Conservation (phyloP, 345 rosid genomes). For the Carallia brachiata region DNA sequence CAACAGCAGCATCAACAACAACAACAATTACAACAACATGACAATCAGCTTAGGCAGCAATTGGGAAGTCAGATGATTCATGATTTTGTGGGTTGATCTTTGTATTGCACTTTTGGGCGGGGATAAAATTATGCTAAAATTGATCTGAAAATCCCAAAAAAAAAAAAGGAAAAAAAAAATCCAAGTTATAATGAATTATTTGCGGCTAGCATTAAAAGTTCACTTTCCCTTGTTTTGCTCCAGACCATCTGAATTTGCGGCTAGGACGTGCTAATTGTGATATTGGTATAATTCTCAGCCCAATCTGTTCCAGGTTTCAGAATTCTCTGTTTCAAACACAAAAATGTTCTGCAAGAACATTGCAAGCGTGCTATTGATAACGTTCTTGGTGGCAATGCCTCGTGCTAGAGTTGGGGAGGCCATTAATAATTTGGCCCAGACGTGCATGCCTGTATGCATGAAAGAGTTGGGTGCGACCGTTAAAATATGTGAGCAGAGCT, state of each 20-base stretch:
- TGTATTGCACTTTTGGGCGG: not conserved
- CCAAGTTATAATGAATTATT: not conserved
- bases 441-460: constrained; percentile 19
- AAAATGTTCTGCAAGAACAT: not conserved
- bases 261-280: not conserved
- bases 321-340: not conserved
- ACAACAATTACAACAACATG: constrained; percentile 31
- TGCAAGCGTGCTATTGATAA: not conserved
- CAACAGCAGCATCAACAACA: constrained; percentile 30
- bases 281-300: not conserved
- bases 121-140: not conserved
- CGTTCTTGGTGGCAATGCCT: not conserved
- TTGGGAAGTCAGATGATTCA: constrained; percentile 51
- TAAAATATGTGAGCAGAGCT: not conserved
- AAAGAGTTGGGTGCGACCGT: constrained; percentile 4
- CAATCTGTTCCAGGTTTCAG: not conserved
- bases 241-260: not conserved
- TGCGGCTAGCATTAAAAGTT: no score
- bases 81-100: constrained; percentile 47
- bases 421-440: not conserved
- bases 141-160: not conserved
- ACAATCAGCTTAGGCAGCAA: constrained; percentile 37
- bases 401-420: not conserved
- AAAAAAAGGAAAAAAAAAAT: not conserved
- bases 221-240: not conserved